Evolutionary conservation across 2,329 filamentous ascomycete genomes (phyloP).

Genomic region (Aspergillus novoparasiticus): DNA sequence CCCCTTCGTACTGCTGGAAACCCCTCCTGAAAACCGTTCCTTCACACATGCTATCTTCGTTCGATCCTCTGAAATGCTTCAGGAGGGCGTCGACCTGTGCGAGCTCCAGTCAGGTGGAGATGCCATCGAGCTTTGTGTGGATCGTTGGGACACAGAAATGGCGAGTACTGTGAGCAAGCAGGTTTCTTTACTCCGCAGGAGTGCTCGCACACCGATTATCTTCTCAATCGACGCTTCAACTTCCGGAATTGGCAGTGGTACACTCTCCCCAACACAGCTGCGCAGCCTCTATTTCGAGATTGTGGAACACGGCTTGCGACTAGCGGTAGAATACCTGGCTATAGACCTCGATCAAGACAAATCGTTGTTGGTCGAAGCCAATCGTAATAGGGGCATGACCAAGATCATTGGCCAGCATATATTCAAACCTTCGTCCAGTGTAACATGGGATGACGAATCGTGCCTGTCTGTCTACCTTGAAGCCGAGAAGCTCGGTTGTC

Average conservation of each 20-base stretch:
- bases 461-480: conserved; percentile 37
- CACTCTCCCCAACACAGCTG: conserved; percentile 13
- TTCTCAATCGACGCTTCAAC: conserved; percentile 53
- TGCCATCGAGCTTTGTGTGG: conserved; percentile 62
- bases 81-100: conserved; percentile 46
- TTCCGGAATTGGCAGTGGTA: conserved; percentile 15
- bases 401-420: conserved; percentile 45
- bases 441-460: conserved; percentile 39
- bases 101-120: conserved; percentile 62
- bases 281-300: conserved; percentile 36
- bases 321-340: conserved; percentile 45
- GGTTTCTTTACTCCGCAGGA: conserved; percentile 60
- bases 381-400: conserved; percentile 40
- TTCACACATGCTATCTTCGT: conserved; percentile 48
- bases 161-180: conserved; percentile 56
- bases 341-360: conserved; percentile 39
- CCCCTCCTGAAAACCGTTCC: conserved; percentile 60
- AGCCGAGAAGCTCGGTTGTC: conserved; percentile 40
- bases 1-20: conserved; percentile 62
- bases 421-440: conserved; percentile 30
- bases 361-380: conserved; percentile 27
- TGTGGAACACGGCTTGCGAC: conserved; percentile 42
- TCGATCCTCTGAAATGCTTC: conserved; percentile 38
- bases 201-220: conserved; percentile 59
- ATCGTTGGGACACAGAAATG: conserved; percentile 57